Percentiles rank a stretch among this genome's conserved stretches.
Conservation (phyloP, 106 monocot genomes). For the Cymbidium sinense region DNA sequence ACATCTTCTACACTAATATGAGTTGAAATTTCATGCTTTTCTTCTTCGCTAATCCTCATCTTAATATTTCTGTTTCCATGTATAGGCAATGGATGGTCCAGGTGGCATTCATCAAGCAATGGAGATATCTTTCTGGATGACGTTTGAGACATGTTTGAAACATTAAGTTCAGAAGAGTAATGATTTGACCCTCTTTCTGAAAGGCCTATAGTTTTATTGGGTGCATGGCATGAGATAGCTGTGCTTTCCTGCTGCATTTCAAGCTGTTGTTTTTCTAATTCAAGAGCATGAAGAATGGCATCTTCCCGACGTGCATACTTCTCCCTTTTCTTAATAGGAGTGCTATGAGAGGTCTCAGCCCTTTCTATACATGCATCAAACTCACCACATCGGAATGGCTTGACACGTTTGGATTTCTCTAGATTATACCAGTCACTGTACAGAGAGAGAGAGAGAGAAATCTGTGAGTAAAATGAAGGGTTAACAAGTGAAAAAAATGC, state of each 20-base stretch:
- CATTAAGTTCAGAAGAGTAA: slow-evolving; percentile 17
- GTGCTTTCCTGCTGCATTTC: slow-evolving; percentile 28
- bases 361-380: slow-evolving; percentile 87
- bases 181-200: slow-evolving; percentile 19
- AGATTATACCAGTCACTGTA: slow-evolving; percentile 91
- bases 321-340: slow-evolving; percentile 84
- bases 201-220: slow-evolving; percentile 13
- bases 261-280: slow-evolving; percentile 56
- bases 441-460: not conserved
- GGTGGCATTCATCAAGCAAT: slow-evolving; percentile 16
- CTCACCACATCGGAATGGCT: slow-evolving; percentile 86
- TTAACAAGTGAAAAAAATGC: not conserved
- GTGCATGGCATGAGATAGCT: slow-evolving; percentile 7
- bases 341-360: slow-evolving; percentile 69
- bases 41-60: slow-evolving; percentile 27
- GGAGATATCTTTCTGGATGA: slow-evolving; percentile 23
- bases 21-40: slow-evolving; percentile 25
- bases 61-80: slow-evolving; percentile 27
- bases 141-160: slow-evolving; percentile 9
- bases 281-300: slow-evolving; percentile 94
- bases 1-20: slow-evolving; percentile 53
- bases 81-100: slow-evolving; percentile 6
- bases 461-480: not conserved
- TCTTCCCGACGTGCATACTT: slow-evolving; percentile 90
- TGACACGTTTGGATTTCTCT: slow-evolving; percentile 91